Conservation (phyloP, 306 rosid genomes). For the Vigna unguiculata region DNA sequence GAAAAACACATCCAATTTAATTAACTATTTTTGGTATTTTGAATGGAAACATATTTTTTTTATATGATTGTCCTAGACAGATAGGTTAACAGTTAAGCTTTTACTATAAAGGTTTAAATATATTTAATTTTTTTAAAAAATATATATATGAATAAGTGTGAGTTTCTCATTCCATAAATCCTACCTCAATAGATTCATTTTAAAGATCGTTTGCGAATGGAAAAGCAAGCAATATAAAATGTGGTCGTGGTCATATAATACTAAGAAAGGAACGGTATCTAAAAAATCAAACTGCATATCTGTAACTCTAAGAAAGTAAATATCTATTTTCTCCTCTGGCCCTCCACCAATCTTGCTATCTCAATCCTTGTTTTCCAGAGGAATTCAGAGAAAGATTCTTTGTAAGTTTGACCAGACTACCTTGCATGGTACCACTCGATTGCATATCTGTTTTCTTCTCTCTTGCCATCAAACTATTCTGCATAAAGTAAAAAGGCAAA, state of each 20-base stretch:
- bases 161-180: too few relatives aligned
- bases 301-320: constrained; percentile 17
- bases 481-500: constrained; percentile 40
- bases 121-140: too few relatives aligned
- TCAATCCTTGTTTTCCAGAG: constrained; percentile 39
- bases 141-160: too few relatives aligned
- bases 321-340: constrained; percentile 1
- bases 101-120: too few relatives aligned
- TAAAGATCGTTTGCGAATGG: neutral
- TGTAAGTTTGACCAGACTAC: constrained; percentile 52
- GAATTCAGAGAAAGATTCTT: constrained; percentile 57
- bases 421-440: constrained; percentile 46
- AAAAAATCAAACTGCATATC: neutral
- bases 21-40: too few relatives aligned
- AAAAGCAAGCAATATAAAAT: constrained; percentile 1
- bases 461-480: constrained; percentile 46
- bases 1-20: too few relatives aligned
- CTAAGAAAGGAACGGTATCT: neutral
- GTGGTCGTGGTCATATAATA: neutral
- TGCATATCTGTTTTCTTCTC: constrained; percentile 47
- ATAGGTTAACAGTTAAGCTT: too few relatives aligned
- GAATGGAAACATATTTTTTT: too few relatives aligned
- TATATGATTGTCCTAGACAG: too few relatives aligned
- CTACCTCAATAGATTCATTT: neutral
- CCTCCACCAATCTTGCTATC: constrained; percentile 10